A percentile compares a stretch with the other conserved stretches of the same genome.
These are phyloP conservation scores for Raphanus hybrid DNA, from an alignment of 441 rosid genomes.

Conservation along the genomic window DNA sequence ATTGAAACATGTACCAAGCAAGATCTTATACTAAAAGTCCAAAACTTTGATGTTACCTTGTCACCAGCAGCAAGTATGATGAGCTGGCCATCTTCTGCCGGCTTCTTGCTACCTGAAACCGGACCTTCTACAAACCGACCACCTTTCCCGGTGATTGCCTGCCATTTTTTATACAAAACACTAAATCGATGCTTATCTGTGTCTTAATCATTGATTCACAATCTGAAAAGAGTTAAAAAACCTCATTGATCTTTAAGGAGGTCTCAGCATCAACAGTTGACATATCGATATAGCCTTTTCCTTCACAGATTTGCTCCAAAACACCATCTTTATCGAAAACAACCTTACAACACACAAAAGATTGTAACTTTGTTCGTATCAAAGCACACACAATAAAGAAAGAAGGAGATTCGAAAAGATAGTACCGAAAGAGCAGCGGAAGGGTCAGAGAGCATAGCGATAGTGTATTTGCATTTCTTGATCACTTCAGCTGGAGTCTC, in stretches of 20 bases:
- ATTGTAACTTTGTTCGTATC: neutral
- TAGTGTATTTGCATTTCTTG: slow-evolving; percentile 83
- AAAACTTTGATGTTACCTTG: slow-evolving; percentile 53
- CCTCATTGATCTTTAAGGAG: slow-evolving; percentile 77
- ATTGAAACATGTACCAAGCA: neutral
- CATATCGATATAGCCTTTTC: slow-evolving; percentile 95
- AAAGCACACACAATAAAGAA: neutral
- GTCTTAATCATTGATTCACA: neutral
- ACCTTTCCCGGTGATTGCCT: slow-evolving; percentile 84
- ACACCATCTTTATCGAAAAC: slow-evolving; percentile 88
- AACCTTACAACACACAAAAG: slow-evolving; percentile 54
- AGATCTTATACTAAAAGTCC: neutral
- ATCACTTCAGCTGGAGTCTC: slow-evolving; percentile 85
- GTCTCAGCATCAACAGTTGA: slow-evolving; percentile 96
- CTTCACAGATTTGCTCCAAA: slow-evolving; percentile 68
- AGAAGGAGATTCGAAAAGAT: neutral
- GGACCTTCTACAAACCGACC: slow-evolving; percentile 91
- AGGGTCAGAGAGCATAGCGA: slow-evolving; percentile 95
- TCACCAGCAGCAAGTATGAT: slow-evolving; percentile 96
- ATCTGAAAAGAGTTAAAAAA: slow-evolving; percentile 28
- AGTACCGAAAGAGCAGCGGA: slow-evolving; percentile 80
- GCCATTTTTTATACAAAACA: slow-evolving; percentile 24
- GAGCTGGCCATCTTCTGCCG: slow-evolving; percentile 96
- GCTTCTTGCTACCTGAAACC: slow-evolving; percentile 96
- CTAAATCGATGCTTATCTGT: neutral